phyloP scores from a whole-genome alignment of 2,329 filamentous ascomycete genomes.

The Monilinia vaccinii-corymbosi region DNA sequence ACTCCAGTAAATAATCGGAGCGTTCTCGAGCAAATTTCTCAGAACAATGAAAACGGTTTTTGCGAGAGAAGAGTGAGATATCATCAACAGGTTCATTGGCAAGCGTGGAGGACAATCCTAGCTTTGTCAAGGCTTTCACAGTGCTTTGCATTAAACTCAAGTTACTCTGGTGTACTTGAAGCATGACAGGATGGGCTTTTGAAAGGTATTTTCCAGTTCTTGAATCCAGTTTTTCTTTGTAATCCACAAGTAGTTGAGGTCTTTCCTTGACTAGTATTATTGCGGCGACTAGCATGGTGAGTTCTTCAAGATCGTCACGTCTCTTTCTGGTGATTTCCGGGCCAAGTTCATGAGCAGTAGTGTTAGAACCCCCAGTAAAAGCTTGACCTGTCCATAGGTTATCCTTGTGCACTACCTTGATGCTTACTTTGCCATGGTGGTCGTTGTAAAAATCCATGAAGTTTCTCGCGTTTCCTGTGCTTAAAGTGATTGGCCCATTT shows the following conservation, averaged over 20 bases:
- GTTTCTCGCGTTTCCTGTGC: slow-evolving; percentile 1
- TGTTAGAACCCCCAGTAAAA: not conserved
- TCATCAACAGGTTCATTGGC: not conserved
- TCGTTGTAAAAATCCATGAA: slow-evolving; percentile 10
- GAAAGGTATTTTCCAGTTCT: not conserved
- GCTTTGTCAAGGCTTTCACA: not conserved
- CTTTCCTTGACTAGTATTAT: not conserved
- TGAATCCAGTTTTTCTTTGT: not conserved
- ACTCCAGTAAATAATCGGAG: not conserved
- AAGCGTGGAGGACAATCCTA: not conserved
- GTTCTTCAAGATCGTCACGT: not conserved
- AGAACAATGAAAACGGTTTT: not conserved
- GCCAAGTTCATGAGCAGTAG: not conserved
- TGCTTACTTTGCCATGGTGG: not conserved
- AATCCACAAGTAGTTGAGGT: not conserved
- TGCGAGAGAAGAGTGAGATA: not conserved
- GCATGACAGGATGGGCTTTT: not conserved
- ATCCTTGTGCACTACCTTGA: not conserved
- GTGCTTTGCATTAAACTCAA: not conserved
- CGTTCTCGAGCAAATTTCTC: not conserved
- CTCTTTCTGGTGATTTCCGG: not conserved
- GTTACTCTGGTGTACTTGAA: slow-evolving; percentile 1
- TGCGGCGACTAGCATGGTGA: not conserved
- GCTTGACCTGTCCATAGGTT: not conserved
- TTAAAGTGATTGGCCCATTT: not conserved